Evolutionary conservation across 306 rosid genomes (phyloP).

Genomic region (Cicer cuneatum): DNA sequence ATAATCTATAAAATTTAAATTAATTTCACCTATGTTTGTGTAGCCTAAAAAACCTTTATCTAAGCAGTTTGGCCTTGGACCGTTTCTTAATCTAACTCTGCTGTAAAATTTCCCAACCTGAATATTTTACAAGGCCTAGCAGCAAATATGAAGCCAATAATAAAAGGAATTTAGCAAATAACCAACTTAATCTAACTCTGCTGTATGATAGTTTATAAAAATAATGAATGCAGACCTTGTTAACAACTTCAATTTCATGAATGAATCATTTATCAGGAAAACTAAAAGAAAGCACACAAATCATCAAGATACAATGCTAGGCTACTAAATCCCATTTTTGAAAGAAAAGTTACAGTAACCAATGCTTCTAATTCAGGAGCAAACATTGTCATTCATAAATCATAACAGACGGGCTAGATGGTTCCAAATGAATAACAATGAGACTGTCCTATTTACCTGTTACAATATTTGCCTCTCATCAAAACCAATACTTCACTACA

Average conservation of each 20-base stretch:
- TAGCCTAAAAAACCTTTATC: no score
- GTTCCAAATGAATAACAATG: background rate
- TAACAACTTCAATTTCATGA: conserved; percentile 8
- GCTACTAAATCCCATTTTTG: conserved; percentile 35
- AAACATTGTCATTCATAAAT: background rate
- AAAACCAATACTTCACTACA: background rate
- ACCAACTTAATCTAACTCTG: no score
- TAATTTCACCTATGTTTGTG: no score
- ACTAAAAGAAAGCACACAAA: conserved; percentile 20
- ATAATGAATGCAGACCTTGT: background rate
- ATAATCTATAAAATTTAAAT: no score
- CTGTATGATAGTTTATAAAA: no score
- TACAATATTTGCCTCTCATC: background rate
- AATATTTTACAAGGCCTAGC: no score
- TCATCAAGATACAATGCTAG: conserved; percentile 14
- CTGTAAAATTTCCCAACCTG: no score
- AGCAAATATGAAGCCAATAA: no score
- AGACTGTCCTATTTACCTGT: no score
- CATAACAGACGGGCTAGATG: background rate
- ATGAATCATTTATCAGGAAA: conserved; percentile 27
- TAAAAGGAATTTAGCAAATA: no score
- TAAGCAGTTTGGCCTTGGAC: no score
- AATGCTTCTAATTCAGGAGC: conserved; percentile 4
- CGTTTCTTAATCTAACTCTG: no score
- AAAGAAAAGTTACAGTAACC: background rate